Evolutionary conservation across 2,329 filamentous ascomycete genomes (phyloP).

Genomic region (Colletotrichum sp.): DNA sequence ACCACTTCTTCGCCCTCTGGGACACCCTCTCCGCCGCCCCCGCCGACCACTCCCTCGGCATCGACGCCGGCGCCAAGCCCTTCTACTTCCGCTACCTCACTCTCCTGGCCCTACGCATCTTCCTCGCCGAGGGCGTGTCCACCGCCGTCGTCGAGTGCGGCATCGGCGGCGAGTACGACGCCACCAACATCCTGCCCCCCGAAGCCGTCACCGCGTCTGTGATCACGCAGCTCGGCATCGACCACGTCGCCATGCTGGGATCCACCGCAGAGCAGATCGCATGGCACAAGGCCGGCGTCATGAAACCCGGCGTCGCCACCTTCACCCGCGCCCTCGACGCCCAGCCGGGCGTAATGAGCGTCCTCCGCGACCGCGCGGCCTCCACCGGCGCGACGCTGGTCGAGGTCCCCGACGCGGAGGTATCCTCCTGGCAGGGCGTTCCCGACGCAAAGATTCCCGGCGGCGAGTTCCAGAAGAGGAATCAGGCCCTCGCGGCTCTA

Average conservation of each 20-base stretch:
- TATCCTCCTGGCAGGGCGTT: slow-evolving; percentile 2
- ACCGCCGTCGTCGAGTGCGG: slow-evolving; percentile 71
- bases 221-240: slow-evolving; percentile 71
- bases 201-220: slow-evolving; percentile 61
- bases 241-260: slow-evolving; percentile 70
- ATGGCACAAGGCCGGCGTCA: slow-evolving; percentile 78
- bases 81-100: slow-evolving; percentile 68
- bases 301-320: slow-evolving; percentile 64
- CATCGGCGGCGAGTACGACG: slow-evolving; percentile 71
- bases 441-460: slow-evolving; percentile 54
- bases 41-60: slow-evolving; percentile 28
- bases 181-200: slow-evolving; percentile 65
- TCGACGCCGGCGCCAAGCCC: slow-evolving; percentile 47
- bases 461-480: slow-evolving; percentile 63
- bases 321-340: slow-evolving; percentile 36
- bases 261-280: slow-evolving; percentile 69
- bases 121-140: slow-evolving; percentile 67
- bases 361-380: slow-evolving; percentile 54
- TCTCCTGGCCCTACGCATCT: slow-evolving; percentile 71
- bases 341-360: slow-evolving; percentile 43
- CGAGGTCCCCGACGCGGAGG: slow-evolving; percentile 24
- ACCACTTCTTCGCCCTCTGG: slow-evolving; percentile 74
- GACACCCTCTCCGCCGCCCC: slow-evolving; percentile 52
- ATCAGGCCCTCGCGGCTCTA: slow-evolving; percentile 59
- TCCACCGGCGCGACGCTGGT: slow-evolving; percentile 56